phyloP scores from a whole-genome alignment of 2,329 filamentous ascomycete species.

The Monilinia aucupariae region DNA sequence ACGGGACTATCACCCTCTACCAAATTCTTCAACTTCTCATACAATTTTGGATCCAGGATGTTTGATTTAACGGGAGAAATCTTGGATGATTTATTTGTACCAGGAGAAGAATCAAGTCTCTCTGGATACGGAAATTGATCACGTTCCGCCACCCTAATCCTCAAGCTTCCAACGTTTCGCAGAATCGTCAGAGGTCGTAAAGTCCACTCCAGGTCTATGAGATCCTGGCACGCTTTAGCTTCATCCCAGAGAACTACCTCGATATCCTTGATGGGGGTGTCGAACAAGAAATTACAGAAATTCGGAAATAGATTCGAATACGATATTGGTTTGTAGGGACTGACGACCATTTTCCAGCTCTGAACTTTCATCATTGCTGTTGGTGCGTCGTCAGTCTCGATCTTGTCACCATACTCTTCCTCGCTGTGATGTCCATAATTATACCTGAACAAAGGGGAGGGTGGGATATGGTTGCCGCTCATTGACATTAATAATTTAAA shows the following conservation, averaged over 20 bases:
- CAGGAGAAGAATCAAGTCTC: not conserved
- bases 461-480: not conserved
- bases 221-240: too few species aligned
- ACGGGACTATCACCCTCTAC: not conserved
- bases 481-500: not conserved
- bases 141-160: not conserved
- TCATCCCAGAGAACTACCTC: not conserved
- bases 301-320: not conserved
- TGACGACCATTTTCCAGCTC: not conserved
- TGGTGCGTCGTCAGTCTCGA: not conserved
- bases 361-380: not conserved
- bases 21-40: not conserved
- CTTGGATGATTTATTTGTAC: too few species aligned
- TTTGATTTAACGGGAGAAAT: not conserved
- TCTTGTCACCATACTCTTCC: not conserved
- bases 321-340: not conserved
- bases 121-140: not conserved
- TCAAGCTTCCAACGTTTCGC: not conserved
- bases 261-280: not conserved
- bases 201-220: not conserved
- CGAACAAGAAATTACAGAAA: not conserved
- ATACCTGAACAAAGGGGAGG: not conserved
- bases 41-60: not conserved
- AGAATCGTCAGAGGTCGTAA: not conserved
- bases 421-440: not conserved